Percentiles rank a stretch among this genome's conserved stretches.
phyloP scores from a whole-genome alignment of 257 asterid species.

The Solanum appendiculatum region DNA sequence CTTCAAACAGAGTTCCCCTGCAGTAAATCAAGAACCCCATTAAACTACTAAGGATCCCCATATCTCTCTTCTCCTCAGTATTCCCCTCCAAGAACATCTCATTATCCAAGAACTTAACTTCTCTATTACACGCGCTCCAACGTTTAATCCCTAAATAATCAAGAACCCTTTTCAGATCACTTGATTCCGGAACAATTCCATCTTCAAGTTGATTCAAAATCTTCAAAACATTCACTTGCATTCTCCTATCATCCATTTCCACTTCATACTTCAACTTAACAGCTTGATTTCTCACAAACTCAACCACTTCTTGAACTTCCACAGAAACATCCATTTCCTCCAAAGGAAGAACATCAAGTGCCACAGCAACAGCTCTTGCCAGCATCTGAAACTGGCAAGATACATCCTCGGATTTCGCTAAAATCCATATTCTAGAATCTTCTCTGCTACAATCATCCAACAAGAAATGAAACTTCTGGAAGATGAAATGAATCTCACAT shows the following conservation, averaged over 20 bases:
- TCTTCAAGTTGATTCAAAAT: conserved; percentile 22
- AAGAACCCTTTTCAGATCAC: conserved; percentile 39
- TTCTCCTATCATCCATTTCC: conserved; percentile 30
- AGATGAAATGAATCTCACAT: conserved; percentile 70
- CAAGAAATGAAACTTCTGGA: conserved; percentile 59
- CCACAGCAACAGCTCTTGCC: conserved; percentile 35
- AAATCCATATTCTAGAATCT: conserved; percentile 52
- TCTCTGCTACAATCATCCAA: conserved; percentile 58
- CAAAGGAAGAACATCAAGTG: conserved; percentile 51
- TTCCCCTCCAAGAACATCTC: conserved; percentile 30
- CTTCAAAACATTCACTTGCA: conserved; percentile 14
- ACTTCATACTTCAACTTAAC: conserved; percentile 24
- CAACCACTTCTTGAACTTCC: conserved; percentile 52
- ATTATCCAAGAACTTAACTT: conserved; percentile 42
- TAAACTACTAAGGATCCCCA: conserved; percentile 30
- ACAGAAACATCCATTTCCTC: conserved; percentile 13
- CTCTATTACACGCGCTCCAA: conserved; percentile 54
- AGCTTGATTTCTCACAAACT: conserved; percentile 41
- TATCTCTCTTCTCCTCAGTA: conserved; percentile 27
- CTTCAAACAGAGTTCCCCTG: conserved; percentile 42
- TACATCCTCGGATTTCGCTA: conserved; percentile 34
- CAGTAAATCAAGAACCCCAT: conserved; percentile 51
- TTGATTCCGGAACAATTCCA: conserved; percentile 35
- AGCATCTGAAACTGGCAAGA: conserved; percentile 43
- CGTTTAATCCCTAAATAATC: conserved; percentile 39